Evolutionary conservation across 176 grass and related monocot genomes (phyloP), one percentile per base, ranked within the genome.

Genomic region (Rhynchospora tenuis): DNA sequence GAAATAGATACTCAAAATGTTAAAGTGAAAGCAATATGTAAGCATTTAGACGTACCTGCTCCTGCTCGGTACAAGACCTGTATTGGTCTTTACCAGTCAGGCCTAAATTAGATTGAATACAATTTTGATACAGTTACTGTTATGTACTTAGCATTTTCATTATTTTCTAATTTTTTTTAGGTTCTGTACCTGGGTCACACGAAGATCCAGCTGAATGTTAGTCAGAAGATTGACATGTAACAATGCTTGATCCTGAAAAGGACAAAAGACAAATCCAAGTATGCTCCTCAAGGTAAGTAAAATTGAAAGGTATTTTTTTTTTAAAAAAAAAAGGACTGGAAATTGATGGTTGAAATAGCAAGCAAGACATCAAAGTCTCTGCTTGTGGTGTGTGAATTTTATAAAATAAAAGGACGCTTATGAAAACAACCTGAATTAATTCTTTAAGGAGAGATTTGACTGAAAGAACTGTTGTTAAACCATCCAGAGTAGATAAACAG

Each of bases 161-260:
- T 51, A 26, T 24, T 74, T 74, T 70, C 22, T 51, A n/a, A n/a
- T 22, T 74, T 43, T 17, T 43, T 74, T 50, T 47, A 52, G 17
- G 60, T 47, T 63, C 31, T 64, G 23, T 94, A 47, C 95, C 90
- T 98, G 90, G 86, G 86, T 84, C 73, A 88, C 92, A 76, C 47
- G 78, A 83, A 98, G 83, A 91, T 94, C 92, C 85, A 94, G 85
- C 73, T 91, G 85, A 83, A 78, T 88, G 68, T 91, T 89, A 84
- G 84, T 91, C 85, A 98, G 86, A 87, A 93, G 84, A 82, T 94
- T 93, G 64, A 92, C 83, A 89, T 93, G 82, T 83, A 94, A 82
- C 86, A 88, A 98, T 12, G 85, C 80, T 88, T 98, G 87, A 84
- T 94, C 95, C 95, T 98, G 86, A 70, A 92, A 79, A 4, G 5